Evolutionary conservation across 202 grass and related monocot genomes (phyloP), one percentile per base, ranked within the genome.

Genomic region (Miscanthus sacchariflorus): DNA sequence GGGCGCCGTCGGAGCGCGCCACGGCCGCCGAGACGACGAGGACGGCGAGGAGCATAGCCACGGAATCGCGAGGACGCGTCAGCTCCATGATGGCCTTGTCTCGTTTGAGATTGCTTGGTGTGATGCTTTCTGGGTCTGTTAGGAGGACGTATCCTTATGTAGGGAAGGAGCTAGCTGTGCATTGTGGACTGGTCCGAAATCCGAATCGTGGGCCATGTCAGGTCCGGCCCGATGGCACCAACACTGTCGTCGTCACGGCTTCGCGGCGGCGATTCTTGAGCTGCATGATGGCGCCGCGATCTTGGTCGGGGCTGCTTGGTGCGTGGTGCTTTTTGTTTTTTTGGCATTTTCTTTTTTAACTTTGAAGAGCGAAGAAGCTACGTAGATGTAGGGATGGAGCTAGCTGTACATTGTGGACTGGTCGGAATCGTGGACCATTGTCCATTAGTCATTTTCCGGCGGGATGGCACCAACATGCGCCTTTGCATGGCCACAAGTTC

Each of bases 11-110:
- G 75, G 65, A 21, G 11, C 27, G 49, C 21, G 74, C 28, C 42
- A 50, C 79, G 2, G 79, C 81, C 6, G 86, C 46, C 33, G 33
- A 36, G 25, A 91, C 35, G 64, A 84, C 44, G 5, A 86, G 12
- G 72, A 90, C 69, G 45, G 81, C 74, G 70, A 83, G 44, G 49
- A 86, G 70, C 78, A 23, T 9, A 12, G 38, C 0, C 63, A 45
- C 69, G 79, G 4, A 19, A 42, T 42, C 45, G 56, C 19, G 27
- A 9, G 43, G 80, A n/a, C 3, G 19, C 23, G 2, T 27, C 10
- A 25, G n/a, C 61, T 17, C 45, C 23, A 40, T 71, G 85, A 45
- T n/a, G 38, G 35, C n/a, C 15, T 54, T 18, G 50, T 54, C 50
- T 54, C 50, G 50, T 54, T 54, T 54, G 50, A 54, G 50, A 39